Percentiles rank a stretch among this genome's conserved stretches.
Conservation (phyloP, 805 yeast genomes). For the Teunomyces gatunensis region DNA sequence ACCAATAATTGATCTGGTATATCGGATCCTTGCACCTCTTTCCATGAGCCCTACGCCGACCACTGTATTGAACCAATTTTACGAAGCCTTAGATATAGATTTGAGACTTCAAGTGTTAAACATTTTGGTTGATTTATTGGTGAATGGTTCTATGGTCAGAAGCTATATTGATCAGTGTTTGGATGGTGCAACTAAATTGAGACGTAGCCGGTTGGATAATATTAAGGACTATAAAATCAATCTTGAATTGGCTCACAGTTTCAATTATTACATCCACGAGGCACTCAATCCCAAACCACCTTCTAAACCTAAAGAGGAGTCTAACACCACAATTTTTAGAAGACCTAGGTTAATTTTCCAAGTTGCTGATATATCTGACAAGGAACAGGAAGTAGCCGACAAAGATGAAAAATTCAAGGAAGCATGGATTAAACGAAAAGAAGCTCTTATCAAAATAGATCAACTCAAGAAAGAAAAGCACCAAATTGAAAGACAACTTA, state of each 20-base stretch:
- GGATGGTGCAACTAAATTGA: constrained; percentile 57
- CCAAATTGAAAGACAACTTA: constrained; percentile 57
- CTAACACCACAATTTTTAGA: background rate
- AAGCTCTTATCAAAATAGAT: constrained; percentile 38
- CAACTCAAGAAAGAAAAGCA: constrained; percentile 48
- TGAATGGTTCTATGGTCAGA: constrained; percentile 58
- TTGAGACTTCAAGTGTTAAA: constrained; percentile 57
- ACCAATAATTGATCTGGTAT: constrained; percentile 48
- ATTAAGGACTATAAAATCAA: constrained; percentile 56
- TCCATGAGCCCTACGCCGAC: constrained; percentile 47
- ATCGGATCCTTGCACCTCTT: constrained; percentile 57
- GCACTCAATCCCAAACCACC: constrained; percentile 7
- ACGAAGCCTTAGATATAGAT: constrained; percentile 46
- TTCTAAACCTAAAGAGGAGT: constrained; percentile 1
- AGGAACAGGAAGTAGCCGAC: constrained; percentile 38
- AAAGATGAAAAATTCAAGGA: constrained; percentile 42
- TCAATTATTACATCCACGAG: constrained; percentile 22
- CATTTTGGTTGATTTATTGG: constrained; percentile 61
- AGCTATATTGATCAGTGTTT: constrained; percentile 63
- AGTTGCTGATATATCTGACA: constrained; percentile 38
- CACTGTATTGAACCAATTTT: constrained; percentile 55
- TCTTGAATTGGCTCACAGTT: constrained; percentile 48
- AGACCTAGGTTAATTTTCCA: constrained; percentile 11
- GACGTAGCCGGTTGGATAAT: constrained; percentile 66
- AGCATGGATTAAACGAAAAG: constrained; percentile 45